These are phyloP conservation scores for Beauveria caledonica DNA, from an alignment of 2,329 filamentous ascomycete genomes.

Conservation along the genomic window DNA sequence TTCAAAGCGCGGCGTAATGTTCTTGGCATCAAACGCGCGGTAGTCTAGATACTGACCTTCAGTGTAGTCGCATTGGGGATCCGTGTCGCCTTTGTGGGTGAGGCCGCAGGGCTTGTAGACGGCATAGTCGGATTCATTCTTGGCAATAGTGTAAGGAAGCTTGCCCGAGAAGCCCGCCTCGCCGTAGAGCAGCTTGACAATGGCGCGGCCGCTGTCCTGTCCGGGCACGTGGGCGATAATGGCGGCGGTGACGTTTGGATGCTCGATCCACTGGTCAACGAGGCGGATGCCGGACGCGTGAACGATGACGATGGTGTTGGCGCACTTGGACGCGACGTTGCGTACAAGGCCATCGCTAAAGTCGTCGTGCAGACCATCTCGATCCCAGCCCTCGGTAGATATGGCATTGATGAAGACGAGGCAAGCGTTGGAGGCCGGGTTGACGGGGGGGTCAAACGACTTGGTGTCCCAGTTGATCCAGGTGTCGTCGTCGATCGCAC, in stretches of 20 bases:
- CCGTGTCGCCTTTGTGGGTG: slow-evolving; percentile 25
- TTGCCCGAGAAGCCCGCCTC: slow-evolving; percentile 45
- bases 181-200: slow-evolving; percentile 51
- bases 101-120: slow-evolving; percentile 35
- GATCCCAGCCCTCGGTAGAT: slow-evolving; percentile 68
- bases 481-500: slow-evolving; percentile 44
- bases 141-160: slow-evolving; percentile 54
- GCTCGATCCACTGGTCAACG: slow-evolving; percentile 56
- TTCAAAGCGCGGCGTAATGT: slow-evolving; percentile 40
- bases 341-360: slow-evolving; percentile 51
- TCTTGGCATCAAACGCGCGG: slow-evolving; percentile 40
- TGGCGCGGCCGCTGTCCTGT: slow-evolving; percentile 52
- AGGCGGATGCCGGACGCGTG: slow-evolving; percentile 55
- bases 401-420: slow-evolving; percentile 77
- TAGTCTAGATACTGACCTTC: slow-evolving; percentile 49
- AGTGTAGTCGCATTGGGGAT: slow-evolving; percentile 54
- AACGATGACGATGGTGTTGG: slow-evolving; percentile 55
- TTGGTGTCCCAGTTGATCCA: slow-evolving; percentile 42
- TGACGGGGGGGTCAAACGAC: slow-evolving; percentile 26
- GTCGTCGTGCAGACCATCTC: slow-evolving; percentile 59
- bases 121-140: slow-evolving; percentile 42
- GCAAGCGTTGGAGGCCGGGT: slow-evolving; percentile 49
- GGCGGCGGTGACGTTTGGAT: slow-evolving; percentile 56
- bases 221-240: slow-evolving; percentile 57
- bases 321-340: slow-evolving; percentile 51